Evolutionary conservation across 2,329 filamentous ascomycete genomes (phyloP), one percentile per base, ranked within the genome.

Genomic region (Diatrype stigma): DNA sequence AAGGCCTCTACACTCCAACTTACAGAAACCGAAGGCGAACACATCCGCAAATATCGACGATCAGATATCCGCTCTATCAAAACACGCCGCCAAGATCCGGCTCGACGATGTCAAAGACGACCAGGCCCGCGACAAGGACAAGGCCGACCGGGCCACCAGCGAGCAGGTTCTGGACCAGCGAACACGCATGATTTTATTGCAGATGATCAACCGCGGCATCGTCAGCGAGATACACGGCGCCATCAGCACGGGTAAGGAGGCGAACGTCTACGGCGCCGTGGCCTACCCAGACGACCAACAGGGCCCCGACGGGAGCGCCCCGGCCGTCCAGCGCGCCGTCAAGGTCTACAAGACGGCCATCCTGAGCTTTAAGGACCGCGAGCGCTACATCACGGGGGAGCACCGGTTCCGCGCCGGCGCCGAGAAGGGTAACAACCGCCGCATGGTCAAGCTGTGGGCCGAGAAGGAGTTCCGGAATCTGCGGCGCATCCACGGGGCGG

Each of bases 271-370:
- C 72, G 90, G 95, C 56, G 91, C 93, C 17, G 79, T 96, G 11
- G 80, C 84, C 3, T 75, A 82, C 1, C 75, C 83, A 6, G 78
- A 80, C 10, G 71, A 67, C 21, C 69, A 79, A 7, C 75, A 76
- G 37, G n/a, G n/a, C n/a, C n/a, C n/a, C n/a, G n/a, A n/a, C n/a
- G n/a, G n/a, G n/a, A n/a, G n/a, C n/a, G n/a, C n/a, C n/a, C 72
- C 78, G 19, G 73, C 81, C 1, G 72, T 85, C 1, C 90, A 96
- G 63, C 84, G 90, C 46, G 94, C 94, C 12, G 91, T 97, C 77
- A 99, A 99, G 74, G 90, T 99, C 47, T 99, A 99, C 82, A 99
- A 99, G 80, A 99, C 94, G 7, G 89, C 89, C 49, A 99, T 99
- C 57, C 76, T 99, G 30, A 91, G 95, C 22, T 99, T 99, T 83